Base-by-base conservation (phyloP, 2,329 filamentous ascomycete species). In the Dactylellina leptospora region DNA sequence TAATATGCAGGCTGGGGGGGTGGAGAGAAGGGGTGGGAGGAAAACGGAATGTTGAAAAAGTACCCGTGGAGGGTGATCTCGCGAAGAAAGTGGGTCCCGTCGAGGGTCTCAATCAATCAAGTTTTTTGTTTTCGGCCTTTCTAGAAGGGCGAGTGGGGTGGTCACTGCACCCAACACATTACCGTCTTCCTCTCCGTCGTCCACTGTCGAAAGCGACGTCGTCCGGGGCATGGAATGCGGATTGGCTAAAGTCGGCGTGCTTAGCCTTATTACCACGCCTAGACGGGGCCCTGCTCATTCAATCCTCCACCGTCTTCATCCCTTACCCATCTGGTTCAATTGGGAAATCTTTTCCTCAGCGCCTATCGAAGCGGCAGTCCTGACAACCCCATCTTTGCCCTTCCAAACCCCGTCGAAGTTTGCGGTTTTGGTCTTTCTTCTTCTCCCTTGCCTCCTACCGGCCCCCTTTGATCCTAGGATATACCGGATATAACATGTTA, bases 241-340 rank as follows among this genome's bases (percentile, higher is more conserved):
- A 68, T 68, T 68, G 54, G 62, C 54, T 68, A 58, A 68, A 59
- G 9, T 58, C 50, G 9, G 44, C 36, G 18, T 40, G 40, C 23
- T 40, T 48, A 23, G 22, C 23, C 20, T 11, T 40, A 4, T 40
- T n/a, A 1, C 11, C 10, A 11, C 10, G n/a, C 18, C 1, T 45
- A 20, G 16, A 45, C 20, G n/a, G n/a, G n/a, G n/a, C n/a, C n/a
- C n/a, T n/a, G n/a, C n/a, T n/a, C n/a, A n/a, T n/a, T n/a, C n/a
- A 45, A 60, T 68, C 54, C 54, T 68, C 54, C 45, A 47, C 36
- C 11, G n/a, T 48, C 13, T 25, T 48, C 28, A 53, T 18, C 38
- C 54, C 54, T 47, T 33, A 18, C 25, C 18, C 20, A 6, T 22
- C n/a, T 27, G 58, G 10, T 44, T 68, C 53, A 25, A 47, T 60